Percentiles rank a stretch among this genome's conserved stretches.
Evolutionary conservation across 108 stramenopile species (phyloP).

Genomic region (Skeletonema costatum): DNA sequence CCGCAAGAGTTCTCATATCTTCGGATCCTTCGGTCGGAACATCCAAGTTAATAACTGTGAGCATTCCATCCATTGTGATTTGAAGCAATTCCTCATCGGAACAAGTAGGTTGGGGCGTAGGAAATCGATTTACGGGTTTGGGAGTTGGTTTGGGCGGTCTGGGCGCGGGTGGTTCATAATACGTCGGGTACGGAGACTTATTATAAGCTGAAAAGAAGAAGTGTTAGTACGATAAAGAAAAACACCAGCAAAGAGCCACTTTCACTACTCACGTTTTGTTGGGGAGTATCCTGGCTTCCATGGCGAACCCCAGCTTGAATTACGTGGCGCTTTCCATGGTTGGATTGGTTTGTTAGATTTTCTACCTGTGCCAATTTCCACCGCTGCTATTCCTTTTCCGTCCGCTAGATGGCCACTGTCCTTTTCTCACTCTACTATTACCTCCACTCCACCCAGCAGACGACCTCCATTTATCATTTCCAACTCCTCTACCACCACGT

Average conservation of each 20-base stretch:
- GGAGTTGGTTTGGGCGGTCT: not conserved
- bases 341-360: not conserved
- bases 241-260: not conserved
- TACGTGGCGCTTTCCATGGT: not conserved
- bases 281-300: not conserved
- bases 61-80: slow-evolving; percentile 10
- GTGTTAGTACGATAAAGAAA: not conserved
- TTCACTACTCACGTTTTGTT: not conserved
- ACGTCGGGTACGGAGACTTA: not conserved
- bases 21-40: not conserved
- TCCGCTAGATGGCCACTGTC: not conserved
- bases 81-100: not conserved
- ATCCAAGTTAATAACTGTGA: not conserved
- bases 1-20: not conserved
- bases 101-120: not conserved
- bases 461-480: not conserved
- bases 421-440: not conserved
- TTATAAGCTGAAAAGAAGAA: not conserved
- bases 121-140: not conserved
- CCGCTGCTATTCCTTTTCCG: not conserved
- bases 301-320: not conserved
- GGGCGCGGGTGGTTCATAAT: not conserved
- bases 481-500: not conserved
- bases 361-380: not conserved
- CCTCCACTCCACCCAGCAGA: not conserved